Conservation (phyloP, 257 asterid species). For the Rubia yunnanensis region DNA sequence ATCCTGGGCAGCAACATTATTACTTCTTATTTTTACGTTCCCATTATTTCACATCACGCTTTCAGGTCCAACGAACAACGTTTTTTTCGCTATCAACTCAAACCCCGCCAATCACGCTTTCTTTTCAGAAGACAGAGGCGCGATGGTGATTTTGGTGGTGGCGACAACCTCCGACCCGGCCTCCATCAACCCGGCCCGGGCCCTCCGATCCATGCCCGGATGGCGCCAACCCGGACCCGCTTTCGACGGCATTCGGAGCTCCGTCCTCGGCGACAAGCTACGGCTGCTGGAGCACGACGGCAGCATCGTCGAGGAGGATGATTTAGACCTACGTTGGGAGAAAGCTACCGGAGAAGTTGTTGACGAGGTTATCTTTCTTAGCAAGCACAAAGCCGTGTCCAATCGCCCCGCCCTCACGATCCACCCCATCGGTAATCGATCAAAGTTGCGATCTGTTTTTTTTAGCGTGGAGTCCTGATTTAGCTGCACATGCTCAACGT, state of each 20-base stretch:
- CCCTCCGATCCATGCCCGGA: constrained; percentile 66
- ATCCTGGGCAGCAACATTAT: constrained; percentile 43
- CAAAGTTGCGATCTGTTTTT: background rate
- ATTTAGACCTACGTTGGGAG: constrained; percentile 82
- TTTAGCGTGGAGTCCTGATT: background rate
- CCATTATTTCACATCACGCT: background rate
- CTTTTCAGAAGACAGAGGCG: background rate
- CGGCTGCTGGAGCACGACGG: constrained; percentile 66
- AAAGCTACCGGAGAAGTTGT: constrained; percentile 59
- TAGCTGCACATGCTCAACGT: no score
- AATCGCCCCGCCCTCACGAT: constrained; percentile 76
- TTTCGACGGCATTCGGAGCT: constrained; percentile 51
- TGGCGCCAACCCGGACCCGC: constrained; percentile 53
- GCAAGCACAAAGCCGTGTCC: constrained; percentile 76
- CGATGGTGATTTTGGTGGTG: constrained; percentile 77
- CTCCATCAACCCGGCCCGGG: constrained; percentile 72
- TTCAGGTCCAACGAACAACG: no score
- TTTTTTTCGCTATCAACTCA: background rate
- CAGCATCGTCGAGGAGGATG: constrained; percentile 57
- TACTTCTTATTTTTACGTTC: background rate
- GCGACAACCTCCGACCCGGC: constrained; percentile 86
- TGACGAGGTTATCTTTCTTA: constrained; percentile 64
- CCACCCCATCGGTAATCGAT: constrained; percentile 62
- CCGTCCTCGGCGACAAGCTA: constrained; percentile 39
- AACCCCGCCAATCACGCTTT: background rate